Base-by-base conservation (phyloP, 495 filamentous ascomycete genomes). In the Neohortaea acidophila region DNA sequence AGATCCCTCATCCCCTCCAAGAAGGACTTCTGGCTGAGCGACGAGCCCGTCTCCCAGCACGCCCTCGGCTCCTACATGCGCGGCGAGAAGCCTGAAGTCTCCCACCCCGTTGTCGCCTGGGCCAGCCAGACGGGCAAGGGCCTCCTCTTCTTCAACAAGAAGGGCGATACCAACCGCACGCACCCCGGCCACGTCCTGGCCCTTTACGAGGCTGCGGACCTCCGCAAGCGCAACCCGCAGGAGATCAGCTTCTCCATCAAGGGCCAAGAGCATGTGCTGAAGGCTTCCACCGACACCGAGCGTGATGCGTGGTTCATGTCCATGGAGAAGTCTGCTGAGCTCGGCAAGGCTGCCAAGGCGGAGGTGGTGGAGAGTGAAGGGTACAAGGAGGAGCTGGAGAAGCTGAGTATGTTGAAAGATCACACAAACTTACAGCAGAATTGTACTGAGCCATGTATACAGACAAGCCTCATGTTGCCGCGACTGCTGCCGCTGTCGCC, bases 41-140 rank as follows among this genome's bases (percentile, higher is more conserved):
- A 80, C 27, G 83, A 91, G 40, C 59, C 87, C 29, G 65, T 87
- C 33, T 71, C 85, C 53, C 61, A 73, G 44, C 80, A 89, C 61
- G 64, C 80, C 53, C 67, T 92, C 25, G 53, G 65, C 44, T 60
- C 60, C 45, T 96, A 81, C 65, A 70, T 91, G 53, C 76, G 77
- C 61, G 76, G 77, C 51, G 89, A 92, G 70, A 91, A 94, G 78
- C 62, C 77, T 31, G 76, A 81, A 11, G 61, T 77, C 43, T 79
- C 79, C 45, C 77, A 87, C 63, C 72, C 81, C 36, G 79, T 74
- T 49, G 77, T 73, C 50, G 78, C 89, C 28, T 92, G 91, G 79
- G 83, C 86, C 39, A 75, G 69, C 44, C 73, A 91, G 64, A 96
- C 89, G 42, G 86, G 89, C 54, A 94, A 91, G 71, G 89, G 89